Conservation (phyloP, 257 asterid species). For the Nicotiana attenuata region DNA sequence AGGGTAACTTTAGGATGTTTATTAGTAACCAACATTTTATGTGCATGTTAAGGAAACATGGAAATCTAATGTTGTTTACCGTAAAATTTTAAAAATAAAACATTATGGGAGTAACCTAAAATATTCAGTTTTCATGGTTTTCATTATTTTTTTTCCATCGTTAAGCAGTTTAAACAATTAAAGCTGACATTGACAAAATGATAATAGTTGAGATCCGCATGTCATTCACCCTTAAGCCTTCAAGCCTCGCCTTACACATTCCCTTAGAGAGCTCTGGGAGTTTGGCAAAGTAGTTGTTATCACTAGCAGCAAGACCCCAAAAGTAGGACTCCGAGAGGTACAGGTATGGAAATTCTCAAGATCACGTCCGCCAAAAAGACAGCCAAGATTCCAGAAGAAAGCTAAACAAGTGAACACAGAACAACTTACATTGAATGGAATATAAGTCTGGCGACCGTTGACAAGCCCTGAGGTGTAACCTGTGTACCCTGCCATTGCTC, state of each 20-base stretch:
- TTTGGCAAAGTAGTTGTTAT: neutral
- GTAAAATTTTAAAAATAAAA: neutral
- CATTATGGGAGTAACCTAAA: neutral
- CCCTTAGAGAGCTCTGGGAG: neutral
- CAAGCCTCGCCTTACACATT: neutral
- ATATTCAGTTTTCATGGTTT: neutral
- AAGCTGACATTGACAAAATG: neutral
- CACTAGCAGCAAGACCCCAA: neutral
- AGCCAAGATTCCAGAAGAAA: neutral
- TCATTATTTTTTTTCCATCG: neutral
- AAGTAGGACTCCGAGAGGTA: neutral
- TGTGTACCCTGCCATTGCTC: constrained; percentile 75
- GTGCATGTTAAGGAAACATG: neutral
- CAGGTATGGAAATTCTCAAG: neutral
- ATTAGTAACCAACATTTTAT: neutral
- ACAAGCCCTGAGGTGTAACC: constrained; percentile 65
- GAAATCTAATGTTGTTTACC: neutral
- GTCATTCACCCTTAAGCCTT: neutral
- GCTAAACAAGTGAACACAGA: neutral
- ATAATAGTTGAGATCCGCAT: neutral
- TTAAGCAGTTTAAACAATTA: neutral
- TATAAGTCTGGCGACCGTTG: constrained; percentile 55
- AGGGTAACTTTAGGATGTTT: neutral
- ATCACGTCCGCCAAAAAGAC: neutral
- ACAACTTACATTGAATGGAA: constrained; percentile 57